Evolutionary conservation across 129 eudicot species (phyloP).

Genomic region (Helianthus annuus): HanXRQr2.0-SUNRISE NC_035449.2:671205-671704

Average conservation of each 20-base stretch:
- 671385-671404: conserved; percentile 50
- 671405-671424: conserved; percentile 25
- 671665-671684: conserved; percentile 9
- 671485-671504: conserved; percentile 30
- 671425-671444: conserved; percentile 48
- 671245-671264: conserved; percentile 44
- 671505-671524: conserved; percentile 31
- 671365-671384: conserved; percentile 20
- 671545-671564: conserved; percentile 22
- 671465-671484: conserved; percentile 4
- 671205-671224: conserved; percentile 14
- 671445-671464: neutral
- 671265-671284: conserved; percentile 45
- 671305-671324: neutral
- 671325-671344: neutral
- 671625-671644: conserved; percentile 93
- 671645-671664: conserved; percentile 94
- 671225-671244: conserved; percentile 55
- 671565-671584: conserved; percentile 34
- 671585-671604: conserved; percentile 31
- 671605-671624: conserved; percentile 43
- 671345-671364: conserved; percentile 7
- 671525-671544: conserved; percentile 34
- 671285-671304: conserved; percentile 50
- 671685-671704: neutral